Evolutionary conservation across 805 yeast genomes (phyloP), one percentile per base, ranked within the genome.

Genomic region (Metschnikowia dekortorum): DNA sequence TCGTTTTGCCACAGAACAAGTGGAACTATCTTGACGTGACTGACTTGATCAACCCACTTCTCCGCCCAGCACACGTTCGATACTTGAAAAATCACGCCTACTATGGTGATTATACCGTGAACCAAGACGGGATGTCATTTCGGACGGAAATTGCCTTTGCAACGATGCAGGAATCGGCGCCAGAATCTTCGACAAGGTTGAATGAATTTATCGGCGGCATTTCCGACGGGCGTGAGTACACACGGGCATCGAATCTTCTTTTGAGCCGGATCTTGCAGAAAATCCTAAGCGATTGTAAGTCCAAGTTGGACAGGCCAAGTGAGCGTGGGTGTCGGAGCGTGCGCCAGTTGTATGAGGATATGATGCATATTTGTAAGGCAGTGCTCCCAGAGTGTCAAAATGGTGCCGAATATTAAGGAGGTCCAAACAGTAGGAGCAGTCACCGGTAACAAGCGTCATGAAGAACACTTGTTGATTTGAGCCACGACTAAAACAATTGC

Each of bases 141-240:
- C 71, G 97, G 46, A 79, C 89, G 0, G 82, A 83, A 51, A 82
- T 91, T 2, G 96, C 90, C 0, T 65, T 91, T 35, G 88, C 94
- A 3, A 72, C 76, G 0, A 51, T 76, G 1, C 81, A 79, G 54
- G 77, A 71, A 46, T 33, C 49, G 4, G 73, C 56, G 0, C 58
- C 73, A 1, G 43, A 38, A 2, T 54, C 59, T 10, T 71, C 78
- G 0, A 55, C 64, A 35, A 63, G 67, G 37, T 58, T 80, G 8
- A 49, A 56, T n/a, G 68, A 70, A 1, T 68, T 74, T 28, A 61
- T 78, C 4, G 69, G 68, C 48, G 89, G 89, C 0, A 53, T 66
- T 6, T 65, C 71, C 3, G 84, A 79, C 49, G 84, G 85, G 0
- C 51, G 61, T 0, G 61, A 50, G 22, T 79, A 74, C 56, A 60